phyloP scores from a whole-genome alignment of 345 rosid species.

The Ceriops zippeliana region DNA sequence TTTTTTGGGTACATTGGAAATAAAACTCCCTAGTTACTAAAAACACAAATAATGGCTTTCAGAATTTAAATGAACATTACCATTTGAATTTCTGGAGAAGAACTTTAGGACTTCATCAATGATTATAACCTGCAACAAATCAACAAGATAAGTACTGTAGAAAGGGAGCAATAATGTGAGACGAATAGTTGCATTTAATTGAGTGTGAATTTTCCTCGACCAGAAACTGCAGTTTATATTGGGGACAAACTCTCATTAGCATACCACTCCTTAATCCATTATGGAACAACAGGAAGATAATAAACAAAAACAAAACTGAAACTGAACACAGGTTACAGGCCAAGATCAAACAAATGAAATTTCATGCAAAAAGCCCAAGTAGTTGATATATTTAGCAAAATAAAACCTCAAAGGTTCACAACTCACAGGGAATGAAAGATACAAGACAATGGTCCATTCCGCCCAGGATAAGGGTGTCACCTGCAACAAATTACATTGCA shows the following conservation, averaged over 20 bases:
- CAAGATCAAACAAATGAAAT: too few species aligned
- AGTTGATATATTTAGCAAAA: conserved; percentile 3
- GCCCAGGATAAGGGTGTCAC: conserved; percentile 93
- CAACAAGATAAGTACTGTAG: background rate
- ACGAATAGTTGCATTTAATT: background rate
- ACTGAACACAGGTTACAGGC: too few species aligned
- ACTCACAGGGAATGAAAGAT: conserved; percentile 96
- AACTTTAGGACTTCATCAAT: conserved; percentile 92
- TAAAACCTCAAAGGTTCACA: conserved; percentile 1
- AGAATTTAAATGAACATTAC: conserved; percentile 30
- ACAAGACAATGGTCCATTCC: conserved; percentile 77
- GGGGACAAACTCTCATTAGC: too few species aligned
- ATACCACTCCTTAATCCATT: too few species aligned
- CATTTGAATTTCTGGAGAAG: conserved; percentile 72
- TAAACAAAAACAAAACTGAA: background rate
- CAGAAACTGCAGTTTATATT: too few species aligned
- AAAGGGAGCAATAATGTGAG: background rate
- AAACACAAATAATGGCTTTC: background rate
- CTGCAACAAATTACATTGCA: conserved; percentile 40
- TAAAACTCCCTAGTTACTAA: background rate
- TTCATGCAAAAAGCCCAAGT: background rate
- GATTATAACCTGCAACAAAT: conserved; percentile 65
- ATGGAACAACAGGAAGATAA: background rate
- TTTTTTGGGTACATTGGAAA: too few species aligned
- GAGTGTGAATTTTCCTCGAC: background rate